Evolutionary conservation across 1,284 basidiomycete species (phyloP).

Genomic region (Sanghuangporus weigelae): DNA sequence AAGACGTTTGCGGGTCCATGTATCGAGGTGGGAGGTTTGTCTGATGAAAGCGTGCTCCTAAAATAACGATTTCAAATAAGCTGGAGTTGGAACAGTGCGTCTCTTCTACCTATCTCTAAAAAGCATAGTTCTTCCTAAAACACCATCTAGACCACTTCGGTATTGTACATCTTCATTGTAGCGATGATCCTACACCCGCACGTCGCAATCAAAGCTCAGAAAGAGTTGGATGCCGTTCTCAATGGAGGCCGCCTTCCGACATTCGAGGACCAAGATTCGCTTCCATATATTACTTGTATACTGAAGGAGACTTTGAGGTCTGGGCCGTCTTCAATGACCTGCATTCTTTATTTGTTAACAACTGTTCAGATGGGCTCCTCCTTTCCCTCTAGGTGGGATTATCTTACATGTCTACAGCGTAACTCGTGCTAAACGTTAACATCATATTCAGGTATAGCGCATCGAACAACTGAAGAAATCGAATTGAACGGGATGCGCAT

Average conservation of each 20-base stretch:
- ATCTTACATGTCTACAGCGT: neutral
- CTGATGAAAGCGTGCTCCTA: neutral
- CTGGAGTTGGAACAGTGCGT: constrained; percentile 8
- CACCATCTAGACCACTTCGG: constrained; percentile 11
- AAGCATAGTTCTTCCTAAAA: neutral
- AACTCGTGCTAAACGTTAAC: neutral
- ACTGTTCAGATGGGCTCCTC: neutral
- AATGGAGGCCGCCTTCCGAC: constrained; percentile 22
- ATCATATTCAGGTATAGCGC: constrained; percentile 11
- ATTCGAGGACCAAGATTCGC: constrained; percentile 22
- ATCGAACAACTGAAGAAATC: constrained; percentile 8
- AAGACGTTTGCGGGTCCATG: neutral
- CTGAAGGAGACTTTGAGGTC: constrained; percentile 27
- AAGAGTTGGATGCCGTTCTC: constrained; percentile 7
- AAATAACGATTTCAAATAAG: neutral
- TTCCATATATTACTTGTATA: constrained; percentile 27
- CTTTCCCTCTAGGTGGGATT: neutral
- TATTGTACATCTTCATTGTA: constrained; percentile 17
- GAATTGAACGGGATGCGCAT: constrained; percentile 13
- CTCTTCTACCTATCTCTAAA: neutral
- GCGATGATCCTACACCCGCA: constrained; percentile 4
- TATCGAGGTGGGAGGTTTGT: constrained; percentile 1
- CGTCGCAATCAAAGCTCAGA: constrained; percentile 5
- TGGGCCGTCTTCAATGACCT: neutral
- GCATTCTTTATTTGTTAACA: neutral